Conservation (phyloP, 495 filamentous ascomycete species). For the Xylaria grammica region DNA sequence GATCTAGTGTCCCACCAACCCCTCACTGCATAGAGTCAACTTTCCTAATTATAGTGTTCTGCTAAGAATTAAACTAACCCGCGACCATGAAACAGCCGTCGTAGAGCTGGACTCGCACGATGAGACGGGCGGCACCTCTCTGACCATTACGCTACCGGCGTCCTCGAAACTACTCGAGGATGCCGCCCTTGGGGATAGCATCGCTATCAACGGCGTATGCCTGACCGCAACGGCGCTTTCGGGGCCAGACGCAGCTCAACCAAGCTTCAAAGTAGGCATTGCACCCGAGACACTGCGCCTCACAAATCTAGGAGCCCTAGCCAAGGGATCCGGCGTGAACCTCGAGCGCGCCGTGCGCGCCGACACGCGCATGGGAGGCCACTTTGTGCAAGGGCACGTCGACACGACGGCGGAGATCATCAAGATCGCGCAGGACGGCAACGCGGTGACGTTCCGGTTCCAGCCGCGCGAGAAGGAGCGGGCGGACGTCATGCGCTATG, state of each 20-base stretch:
- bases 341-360: slow-evolving; percentile 91
- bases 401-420: slow-evolving; percentile 82
- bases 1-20: background rate
- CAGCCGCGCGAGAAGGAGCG: slow-evolving; percentile 63
- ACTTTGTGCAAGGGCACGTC: slow-evolving; percentile 91
- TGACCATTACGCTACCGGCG: slow-evolving; percentile 73
- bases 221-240: slow-evolving; percentile 88
- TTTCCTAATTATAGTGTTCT: background rate
- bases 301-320: slow-evolving; percentile 84
- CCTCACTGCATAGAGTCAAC: background rate
- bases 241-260: slow-evolving; percentile 32
- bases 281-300: slow-evolving; percentile 96
- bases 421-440: slow-evolving; percentile 75
- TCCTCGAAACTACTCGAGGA: slow-evolving; percentile 79
- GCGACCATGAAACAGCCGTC: slow-evolving; percentile 65
- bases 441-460: slow-evolving; percentile 85
- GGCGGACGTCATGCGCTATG: slow-evolving; percentile 68
- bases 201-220: slow-evolving; percentile 85
- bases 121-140: slow-evolving; percentile 81
- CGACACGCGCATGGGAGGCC: slow-evolving; percentile 86
- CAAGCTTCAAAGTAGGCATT: slow-evolving; percentile 87
- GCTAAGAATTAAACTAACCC: background rate
- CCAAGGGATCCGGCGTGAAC: slow-evolving; percentile 67
- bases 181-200: slow-evolving; percentile 87
- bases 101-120: slow-evolving; percentile 80